A percentile compares a stretch with the other conserved stretches of the same genome.
These are phyloP conservation scores for Yarrowia deformans DNA, from an alignment of 805 yeast genomes.

Conservation along the genomic window DNA sequence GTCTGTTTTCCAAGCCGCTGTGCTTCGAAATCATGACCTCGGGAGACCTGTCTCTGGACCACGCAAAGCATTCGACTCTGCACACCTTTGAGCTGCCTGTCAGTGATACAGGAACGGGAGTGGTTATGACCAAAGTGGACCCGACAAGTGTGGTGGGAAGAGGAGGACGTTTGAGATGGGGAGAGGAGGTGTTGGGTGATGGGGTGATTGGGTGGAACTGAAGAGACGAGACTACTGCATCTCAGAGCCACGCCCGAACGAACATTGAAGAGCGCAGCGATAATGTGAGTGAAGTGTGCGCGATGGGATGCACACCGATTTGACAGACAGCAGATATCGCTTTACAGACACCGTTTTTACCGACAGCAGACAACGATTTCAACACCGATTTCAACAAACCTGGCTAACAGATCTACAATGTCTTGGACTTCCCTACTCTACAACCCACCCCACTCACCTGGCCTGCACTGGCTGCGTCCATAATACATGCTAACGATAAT, in stretches of 20 bases:
- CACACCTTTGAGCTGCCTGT: background rate
- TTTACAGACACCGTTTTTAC: no score
- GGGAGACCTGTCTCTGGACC: conserved; percentile 21
- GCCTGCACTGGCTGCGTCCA: no score
- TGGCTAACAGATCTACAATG: no score
- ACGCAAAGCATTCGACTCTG: background rate
- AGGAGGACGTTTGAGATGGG: conserved; percentile 24
- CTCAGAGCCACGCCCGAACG: background rate
- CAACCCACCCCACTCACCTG: no score
- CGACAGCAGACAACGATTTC: no score
- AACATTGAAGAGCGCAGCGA: background rate
- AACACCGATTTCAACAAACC: no score
- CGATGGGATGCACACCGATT: no score
- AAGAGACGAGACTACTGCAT: background rate
- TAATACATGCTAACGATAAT: conserved; percentile 30
- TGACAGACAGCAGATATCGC: no score
- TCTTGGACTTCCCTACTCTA: no score
- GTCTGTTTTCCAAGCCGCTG: conserved; percentile 20
- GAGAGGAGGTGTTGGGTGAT: conserved; percentile 17
- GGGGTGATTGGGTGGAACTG: conserved; percentile 37
- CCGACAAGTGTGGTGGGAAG: conserved; percentile 25
- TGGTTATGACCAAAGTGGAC: background rate
- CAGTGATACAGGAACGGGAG: background rate
- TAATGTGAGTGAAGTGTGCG: no score
- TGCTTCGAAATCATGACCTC: conserved; percentile 32